A percentile compares a stretch with the other conserved stretches of the same genome.
These are phyloP conservation scores for Rhizopogon rudus DNA, from an alignment of 768 basidiomycete species.

Conservation along the genomic window DNA sequence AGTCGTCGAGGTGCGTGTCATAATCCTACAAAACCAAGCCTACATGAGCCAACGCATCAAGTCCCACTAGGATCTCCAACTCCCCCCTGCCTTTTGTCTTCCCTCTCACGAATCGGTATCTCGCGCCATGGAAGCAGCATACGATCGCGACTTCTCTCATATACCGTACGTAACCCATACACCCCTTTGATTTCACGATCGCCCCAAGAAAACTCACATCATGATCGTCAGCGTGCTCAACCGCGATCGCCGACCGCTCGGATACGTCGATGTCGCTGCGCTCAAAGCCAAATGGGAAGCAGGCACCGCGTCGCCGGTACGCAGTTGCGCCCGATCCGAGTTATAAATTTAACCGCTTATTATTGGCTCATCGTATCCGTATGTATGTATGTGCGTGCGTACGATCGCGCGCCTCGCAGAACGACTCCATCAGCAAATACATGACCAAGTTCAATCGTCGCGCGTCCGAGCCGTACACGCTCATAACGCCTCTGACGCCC, in stretches of 20 bases:
- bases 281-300: conserved; percentile 79
- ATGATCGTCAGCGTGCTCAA: conserved; percentile 60
- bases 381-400: background rate
- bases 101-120: conserved; percentile 66
- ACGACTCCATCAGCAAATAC: conserved; percentile 63
- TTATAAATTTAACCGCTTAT: background rate
- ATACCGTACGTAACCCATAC: conserved; percentile 59
- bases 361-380: background rate
- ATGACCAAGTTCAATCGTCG: conserved; percentile 74
- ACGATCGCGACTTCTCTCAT: conserved; percentile 92
- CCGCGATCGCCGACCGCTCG: conserved; percentile 65
- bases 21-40: background rate
- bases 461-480: conserved; percentile 60
- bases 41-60: conserved; percentile 1
- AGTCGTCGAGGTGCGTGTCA: conserved; percentile 69
- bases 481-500: conserved; percentile 78
- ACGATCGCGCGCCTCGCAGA: conserved; percentile 31
- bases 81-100: conserved; percentile 84
- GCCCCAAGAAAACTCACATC: background rate
- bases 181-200: conserved; percentile 7
- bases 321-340: conserved; percentile 17
- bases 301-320: conserved; percentile 63
- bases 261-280: conserved; percentile 75
- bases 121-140: conserved; percentile 80
- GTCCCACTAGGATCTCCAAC: conserved; percentile 58